These are phyloP conservation scores for Fusarium anthophilum DNA, from an alignment of 2,329 filamentous ascomycete genomes.

Conservation along the genomic window DNA sequence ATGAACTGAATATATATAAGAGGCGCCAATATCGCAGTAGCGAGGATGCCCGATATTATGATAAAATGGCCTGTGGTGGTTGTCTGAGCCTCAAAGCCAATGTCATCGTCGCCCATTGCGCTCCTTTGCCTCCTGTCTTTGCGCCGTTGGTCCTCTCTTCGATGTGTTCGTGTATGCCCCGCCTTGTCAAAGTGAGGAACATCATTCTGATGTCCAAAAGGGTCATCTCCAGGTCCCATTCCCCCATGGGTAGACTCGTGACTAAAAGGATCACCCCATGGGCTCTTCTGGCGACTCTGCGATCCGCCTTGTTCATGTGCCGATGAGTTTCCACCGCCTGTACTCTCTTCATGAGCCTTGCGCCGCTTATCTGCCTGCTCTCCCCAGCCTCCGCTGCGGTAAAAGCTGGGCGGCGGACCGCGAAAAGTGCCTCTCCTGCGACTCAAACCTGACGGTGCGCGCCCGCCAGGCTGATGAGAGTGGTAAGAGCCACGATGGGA, in stretches of 20 bases:
- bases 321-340: constrained; percentile 44
- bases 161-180: constrained; percentile 78
- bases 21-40: constrained; percentile 57
- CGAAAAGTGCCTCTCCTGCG: constrained; percentile 78
- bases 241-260: constrained; percentile 50
- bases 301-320: constrained; percentile 20
- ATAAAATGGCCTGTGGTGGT: constrained; percentile 58
- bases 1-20: constrained; percentile 52
- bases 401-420: constrained; percentile 91
- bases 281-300: constrained; percentile 17
- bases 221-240: constrained; percentile 68
- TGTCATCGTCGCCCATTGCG: constrained; percentile 52
- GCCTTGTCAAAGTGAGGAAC: constrained; percentile 82
- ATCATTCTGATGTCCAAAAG: constrained; percentile 58
- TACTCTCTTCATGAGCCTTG: constrained; percentile 60
- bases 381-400: constrained; percentile 82
- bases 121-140: constrained; percentile 47
- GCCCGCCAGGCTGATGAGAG: constrained; percentile 74
- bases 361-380: constrained; percentile 67
- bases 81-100: constrained; percentile 54
- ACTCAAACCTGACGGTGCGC: constrained; percentile 83
- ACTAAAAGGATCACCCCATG: constrained; percentile 38
- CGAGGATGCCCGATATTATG: constrained; percentile 58
- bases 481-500: constrained; percentile 61
- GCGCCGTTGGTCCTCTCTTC: constrained; percentile 64